A percentile compares a stretch with the other conserved stretches of the same genome.
Evolutionary conservation across 768 basidiomycete genomes (phyloP).

Genomic region (Clathrus columnatus): DNA sequence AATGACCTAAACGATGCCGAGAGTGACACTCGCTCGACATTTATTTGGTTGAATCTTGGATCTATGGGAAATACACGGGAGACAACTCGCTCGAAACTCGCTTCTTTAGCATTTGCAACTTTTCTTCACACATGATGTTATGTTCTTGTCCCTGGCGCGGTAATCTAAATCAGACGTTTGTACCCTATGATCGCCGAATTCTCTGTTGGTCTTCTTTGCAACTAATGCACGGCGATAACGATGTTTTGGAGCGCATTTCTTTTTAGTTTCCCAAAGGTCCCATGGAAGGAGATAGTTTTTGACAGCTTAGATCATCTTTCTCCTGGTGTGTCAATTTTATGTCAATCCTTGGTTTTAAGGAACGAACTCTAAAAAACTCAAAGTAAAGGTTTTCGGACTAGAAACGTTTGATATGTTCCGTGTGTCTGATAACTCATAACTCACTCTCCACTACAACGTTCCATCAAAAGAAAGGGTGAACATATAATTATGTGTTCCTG

Average conservation of each 20-base stretch:
- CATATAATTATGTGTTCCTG: neutral
- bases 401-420: too few relatives aligned
- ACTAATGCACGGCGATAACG: neutral
- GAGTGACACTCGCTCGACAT: neutral
- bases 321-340: neutral
- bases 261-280: too few relatives aligned
- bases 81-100: neutral
- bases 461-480: neutral
- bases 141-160: neutral
- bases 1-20: too few relatives aligned
- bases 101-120: too few relatives aligned
- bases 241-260: neutral
- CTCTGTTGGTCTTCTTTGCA: neutral
- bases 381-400: neutral
- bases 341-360: neutral
- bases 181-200: neutral
- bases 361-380: neutral
- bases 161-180: too few relatives aligned
- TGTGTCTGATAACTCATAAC: neutral
- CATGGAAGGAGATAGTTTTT: too few relatives aligned
- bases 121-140: neutral
- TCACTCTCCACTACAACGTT: neutral
- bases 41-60: neutral
- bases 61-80: neutral
- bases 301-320: too few relatives aligned